phyloP scores from a whole-genome alignment of 805 yeast species.

The Candida sanyiensis region DNA sequence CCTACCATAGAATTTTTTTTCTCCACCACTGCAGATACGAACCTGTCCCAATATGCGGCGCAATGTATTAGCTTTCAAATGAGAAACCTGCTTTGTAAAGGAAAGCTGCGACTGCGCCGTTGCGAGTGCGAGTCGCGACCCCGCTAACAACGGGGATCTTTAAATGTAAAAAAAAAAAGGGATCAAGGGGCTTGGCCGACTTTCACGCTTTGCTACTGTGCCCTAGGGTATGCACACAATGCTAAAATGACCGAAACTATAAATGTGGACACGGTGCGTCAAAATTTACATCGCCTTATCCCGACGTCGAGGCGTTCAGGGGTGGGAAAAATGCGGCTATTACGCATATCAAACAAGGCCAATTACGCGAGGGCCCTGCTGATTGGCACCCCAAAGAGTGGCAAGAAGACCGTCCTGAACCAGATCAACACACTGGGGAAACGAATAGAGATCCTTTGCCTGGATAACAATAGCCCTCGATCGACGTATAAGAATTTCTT shows the following conservation, averaged over 20 bases:
- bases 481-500: slow-evolving; percentile 5
- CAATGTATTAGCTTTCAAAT: no score
- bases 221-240: no score
- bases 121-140: neutral
- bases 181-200: no score
- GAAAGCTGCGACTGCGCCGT: neutral
- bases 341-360: neutral
- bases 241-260: neutral
- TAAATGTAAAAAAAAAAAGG: no score
- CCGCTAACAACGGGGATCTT: no score
- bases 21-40: no score
- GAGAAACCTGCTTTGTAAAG: neutral
- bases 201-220: no score
- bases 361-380: neutral
- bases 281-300: neutral
- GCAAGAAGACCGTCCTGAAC: neutral
- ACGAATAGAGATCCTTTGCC: neutral
- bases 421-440: neutral
- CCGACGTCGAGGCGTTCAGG: no score
- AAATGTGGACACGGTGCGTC: neutral
- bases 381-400: neutral
- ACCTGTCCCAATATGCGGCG: no score
- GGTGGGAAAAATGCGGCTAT: neutral
- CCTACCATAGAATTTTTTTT: neutral
- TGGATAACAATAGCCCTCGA: neutral